These are phyloP conservation scores for Solanum stenotomum DNA, from an alignment of 257 asterid species.

Conservation along the genomic window DNA sequence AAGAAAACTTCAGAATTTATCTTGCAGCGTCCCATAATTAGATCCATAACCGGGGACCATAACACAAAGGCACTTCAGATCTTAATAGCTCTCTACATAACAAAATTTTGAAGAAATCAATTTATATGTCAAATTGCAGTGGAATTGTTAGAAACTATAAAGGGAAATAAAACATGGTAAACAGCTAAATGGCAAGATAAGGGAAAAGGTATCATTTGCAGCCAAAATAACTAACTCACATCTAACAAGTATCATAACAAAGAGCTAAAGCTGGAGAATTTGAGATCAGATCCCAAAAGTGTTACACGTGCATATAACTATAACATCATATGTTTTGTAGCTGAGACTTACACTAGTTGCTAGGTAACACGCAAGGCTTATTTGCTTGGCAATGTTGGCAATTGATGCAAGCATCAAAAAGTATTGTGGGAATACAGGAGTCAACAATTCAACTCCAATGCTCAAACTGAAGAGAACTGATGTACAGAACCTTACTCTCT, in stretches of 20 bases:
- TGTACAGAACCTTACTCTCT: conserved; percentile 93
- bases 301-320: neutral
- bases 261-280: neutral
- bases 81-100: neutral
- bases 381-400: conserved; percentile 95
- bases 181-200: neutral
- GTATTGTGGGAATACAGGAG: conserved; percentile 75
- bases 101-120: neutral
- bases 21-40: too few relatives aligned
- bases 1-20: too few relatives aligned
- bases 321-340: neutral
- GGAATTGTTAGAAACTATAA: neutral
- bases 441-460: conserved; percentile 87
- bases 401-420: conserved; percentile 87
- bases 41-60: too few relatives aligned
- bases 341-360: conserved; percentile 82
- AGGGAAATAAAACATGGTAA: neutral
- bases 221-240: neutral
- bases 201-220: neutral
- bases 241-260: neutral
- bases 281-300: neutral
- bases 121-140: neutral
- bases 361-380: conserved; percentile 79
- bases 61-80: neutral
- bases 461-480: conserved; percentile 84